Percentiles rank a stretch among this genome's conserved stretches.
These are phyloP conservation scores for Yamadazyma atmosphaerica DNA, from an alignment of 1,139 yeast species.

Conservation along the genomic window DNA sequence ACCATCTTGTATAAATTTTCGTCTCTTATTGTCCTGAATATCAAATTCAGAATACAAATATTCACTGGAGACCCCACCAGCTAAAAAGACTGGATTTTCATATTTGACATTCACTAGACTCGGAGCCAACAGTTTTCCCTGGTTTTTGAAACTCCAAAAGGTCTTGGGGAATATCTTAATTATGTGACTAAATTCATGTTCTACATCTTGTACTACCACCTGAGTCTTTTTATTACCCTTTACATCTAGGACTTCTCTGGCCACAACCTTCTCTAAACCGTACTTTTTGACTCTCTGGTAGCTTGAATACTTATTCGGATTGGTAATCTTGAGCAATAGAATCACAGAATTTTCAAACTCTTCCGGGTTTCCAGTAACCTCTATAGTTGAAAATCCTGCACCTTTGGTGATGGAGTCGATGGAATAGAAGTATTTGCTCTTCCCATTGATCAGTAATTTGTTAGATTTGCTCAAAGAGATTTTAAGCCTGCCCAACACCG, in stretches of 20 bases:
- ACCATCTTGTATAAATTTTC: not conserved
- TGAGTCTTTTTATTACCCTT: conserved; percentile 3
- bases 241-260: conserved; percentile 15
- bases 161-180: not conserved
- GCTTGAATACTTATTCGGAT: conserved; percentile 32
- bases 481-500: conserved; percentile 22
- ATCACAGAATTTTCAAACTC: not conserved
- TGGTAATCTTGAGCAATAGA: conserved; percentile 20
- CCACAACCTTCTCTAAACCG: conserved; percentile 24
- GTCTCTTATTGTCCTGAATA: not conserved
- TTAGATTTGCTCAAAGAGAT: conserved; percentile 16
- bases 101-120: not conserved
- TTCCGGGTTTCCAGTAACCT: not conserved
- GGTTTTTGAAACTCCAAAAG: not conserved
- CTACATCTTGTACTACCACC: not conserved
- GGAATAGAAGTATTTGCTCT: conserved; percentile 31
- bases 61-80: not conserved
- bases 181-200: not conserved
- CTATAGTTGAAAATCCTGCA: conserved; percentile 2
- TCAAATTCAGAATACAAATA: not conserved
- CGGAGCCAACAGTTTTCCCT: not conserved
- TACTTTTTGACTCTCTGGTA: conserved; percentile 20
- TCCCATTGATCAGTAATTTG: conserved; percentile 24
- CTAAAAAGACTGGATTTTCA: not conserved
- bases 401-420: conserved; percentile 5